Evolutionary conservation across 2,329 filamentous ascomycete genomes (phyloP).

Genomic region (Calonectria pseudoturangicola): DNA sequence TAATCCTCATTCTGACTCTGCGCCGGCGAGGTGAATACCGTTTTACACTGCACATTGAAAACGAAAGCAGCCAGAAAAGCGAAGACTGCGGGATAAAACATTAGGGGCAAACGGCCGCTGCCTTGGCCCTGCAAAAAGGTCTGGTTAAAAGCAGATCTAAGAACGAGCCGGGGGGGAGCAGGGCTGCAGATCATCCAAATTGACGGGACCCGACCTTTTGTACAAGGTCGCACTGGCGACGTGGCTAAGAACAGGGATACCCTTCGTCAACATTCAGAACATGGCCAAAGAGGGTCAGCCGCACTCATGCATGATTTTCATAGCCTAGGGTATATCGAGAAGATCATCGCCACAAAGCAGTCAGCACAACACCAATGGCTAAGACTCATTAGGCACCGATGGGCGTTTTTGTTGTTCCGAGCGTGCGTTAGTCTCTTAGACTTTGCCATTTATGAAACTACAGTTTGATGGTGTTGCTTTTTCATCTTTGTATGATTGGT

Average conservation of each 20-base stretch:
- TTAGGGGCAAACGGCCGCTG: neutral
- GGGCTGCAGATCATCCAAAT: slow-evolving; percentile 7
- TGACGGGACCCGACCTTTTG: slow-evolving; percentile 14
- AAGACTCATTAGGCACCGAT: neutral
- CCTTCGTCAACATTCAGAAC: neutral
- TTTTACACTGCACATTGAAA: neutral
- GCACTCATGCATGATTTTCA: neutral
- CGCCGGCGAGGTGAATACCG: neutral
- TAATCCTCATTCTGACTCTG: neutral
- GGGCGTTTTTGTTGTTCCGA: neutral
- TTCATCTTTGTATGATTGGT: neutral
- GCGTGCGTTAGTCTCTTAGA: neutral
- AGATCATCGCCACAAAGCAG: slow-evolving; percentile 5
- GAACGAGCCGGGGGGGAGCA: neutral
- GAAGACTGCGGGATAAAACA: neutral
- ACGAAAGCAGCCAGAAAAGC: neutral
- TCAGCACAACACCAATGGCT: neutral
- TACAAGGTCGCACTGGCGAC: slow-evolving; percentile 6
- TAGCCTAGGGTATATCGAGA: neutral
- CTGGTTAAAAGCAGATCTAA: neutral
- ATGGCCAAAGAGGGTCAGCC: neutral
- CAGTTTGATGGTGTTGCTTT: neutral
- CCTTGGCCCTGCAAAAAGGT: neutral
- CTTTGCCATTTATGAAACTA: neutral
- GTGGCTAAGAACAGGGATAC: slow-evolving; percentile 9